Evolutionary conservation across 208 protist genomes (phyloP).

Genomic region (Leishmania guyanensis): DNA sequence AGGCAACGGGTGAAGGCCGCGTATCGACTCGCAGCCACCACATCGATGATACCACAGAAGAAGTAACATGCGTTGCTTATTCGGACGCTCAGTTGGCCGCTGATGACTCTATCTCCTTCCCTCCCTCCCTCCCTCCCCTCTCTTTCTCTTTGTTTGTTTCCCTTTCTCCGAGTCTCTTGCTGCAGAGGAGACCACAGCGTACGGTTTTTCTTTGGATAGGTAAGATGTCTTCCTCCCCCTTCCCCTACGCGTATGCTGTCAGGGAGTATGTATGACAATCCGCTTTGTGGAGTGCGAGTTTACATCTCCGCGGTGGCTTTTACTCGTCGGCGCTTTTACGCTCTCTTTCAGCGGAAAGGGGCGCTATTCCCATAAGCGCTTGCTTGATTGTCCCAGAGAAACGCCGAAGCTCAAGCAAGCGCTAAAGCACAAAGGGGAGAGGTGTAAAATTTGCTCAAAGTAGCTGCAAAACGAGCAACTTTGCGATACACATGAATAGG

Average conservation of each 20-base stretch:
- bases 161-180: neutral
- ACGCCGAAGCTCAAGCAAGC: conserved; percentile 43
- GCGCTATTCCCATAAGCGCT: conserved; percentile 57
- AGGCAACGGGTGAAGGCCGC: no score
- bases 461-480: conserved; percentile 86
- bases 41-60: conserved; percentile 91
- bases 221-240: neutral
- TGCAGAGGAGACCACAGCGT: neutral
- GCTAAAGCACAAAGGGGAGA: conserved; percentile 93
- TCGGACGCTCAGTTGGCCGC: neutral
- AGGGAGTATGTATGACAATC: neutral
- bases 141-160: neutral
- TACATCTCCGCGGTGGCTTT: neutral
- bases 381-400: conserved; percentile 7
- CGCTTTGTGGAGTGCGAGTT: neutral
- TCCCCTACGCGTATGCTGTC: neutral
- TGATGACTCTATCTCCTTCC: neutral
- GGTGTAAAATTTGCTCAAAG: conserved; percentile 88
- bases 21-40: conserved; percentile 77
- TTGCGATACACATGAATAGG: conserved; percentile 94
- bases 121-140: neutral
- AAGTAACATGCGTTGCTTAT: neutral
- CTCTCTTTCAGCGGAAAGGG: neutral
- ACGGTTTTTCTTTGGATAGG: neutral
- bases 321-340: neutral